Conservation (phyloP, 768 basidiomycete genomes). For the Leccinum subgranulosum region DNA sequence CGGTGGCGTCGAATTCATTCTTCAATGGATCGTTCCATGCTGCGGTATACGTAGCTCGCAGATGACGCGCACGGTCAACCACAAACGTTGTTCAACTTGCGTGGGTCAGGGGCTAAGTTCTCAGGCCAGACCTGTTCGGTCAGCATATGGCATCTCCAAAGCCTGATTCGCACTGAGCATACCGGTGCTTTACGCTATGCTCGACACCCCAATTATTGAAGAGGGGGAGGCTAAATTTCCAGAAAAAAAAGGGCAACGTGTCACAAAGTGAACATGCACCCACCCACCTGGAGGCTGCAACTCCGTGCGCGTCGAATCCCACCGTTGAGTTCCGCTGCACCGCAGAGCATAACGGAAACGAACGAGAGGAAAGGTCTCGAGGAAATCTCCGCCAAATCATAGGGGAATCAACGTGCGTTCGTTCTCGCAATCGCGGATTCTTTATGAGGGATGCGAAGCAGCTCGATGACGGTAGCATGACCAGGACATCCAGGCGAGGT, state of each 20-base stretch:
- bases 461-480: constrained; percentile 5
- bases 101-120: constrained; percentile 28
- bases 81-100: constrained; percentile 4
- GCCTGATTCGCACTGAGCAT: constrained; percentile 18
- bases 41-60: constrained; percentile 11
- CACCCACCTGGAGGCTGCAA: constrained; percentile 23
- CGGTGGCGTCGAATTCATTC: constrained; percentile 26
- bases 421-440: constrained; percentile 21
- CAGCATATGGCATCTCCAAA: constrained; percentile 12
- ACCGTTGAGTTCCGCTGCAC: constrained; percentile 11
- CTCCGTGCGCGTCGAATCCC: constrained; percentile 17
- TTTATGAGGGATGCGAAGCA: constrained; percentile 18
- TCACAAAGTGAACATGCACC: constrained; percentile 18
- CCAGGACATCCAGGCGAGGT: constrained; percentile 10
- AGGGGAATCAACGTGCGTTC: constrained; percentile 17
- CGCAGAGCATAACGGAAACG: constrained; percentile 23
- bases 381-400: constrained; percentile 24
- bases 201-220: constrained; percentile 10
- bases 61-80: neutral
- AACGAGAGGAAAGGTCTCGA: constrained; percentile 9
- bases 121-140: constrained; percentile 1
- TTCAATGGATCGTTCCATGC: constrained; percentile 19
- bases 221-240: constrained; percentile 12
- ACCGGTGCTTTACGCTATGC: constrained; percentile 21
- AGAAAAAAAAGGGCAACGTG: constrained; percentile 30